Evolutionary conservation across 139 green algal genomes (phyloP).

Genomic region (Astrephomene gubernaculifera): DNA sequence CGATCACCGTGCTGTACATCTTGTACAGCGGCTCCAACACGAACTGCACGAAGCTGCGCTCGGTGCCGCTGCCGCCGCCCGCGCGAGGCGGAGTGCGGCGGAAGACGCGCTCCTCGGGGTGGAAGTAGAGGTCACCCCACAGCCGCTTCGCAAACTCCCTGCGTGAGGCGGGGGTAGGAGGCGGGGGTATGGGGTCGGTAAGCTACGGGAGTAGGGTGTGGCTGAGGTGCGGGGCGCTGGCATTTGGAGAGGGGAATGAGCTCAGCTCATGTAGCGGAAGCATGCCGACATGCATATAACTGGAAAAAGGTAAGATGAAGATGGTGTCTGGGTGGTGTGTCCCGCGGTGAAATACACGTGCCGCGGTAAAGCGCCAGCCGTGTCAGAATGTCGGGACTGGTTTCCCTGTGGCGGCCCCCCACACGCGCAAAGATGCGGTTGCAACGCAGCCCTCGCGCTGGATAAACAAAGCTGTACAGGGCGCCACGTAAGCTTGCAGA

Average conservation of each 20-base stretch:
- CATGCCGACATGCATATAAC: no score
- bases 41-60: slow-evolving; percentile 96
- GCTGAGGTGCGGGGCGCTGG: no score
- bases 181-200: no score
- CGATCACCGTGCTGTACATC: slow-evolving; percentile 75
- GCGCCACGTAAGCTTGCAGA: no score
- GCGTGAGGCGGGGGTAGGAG: neutral
- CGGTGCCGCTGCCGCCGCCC: slow-evolving; percentile 49
- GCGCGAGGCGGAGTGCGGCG: slow-evolving; percentile 68
- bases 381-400: slow-evolving; percentile 37
- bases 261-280: no score
- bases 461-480: no score
- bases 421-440: no score
- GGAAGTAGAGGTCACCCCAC: slow-evolving; percentile 97
- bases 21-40: slow-evolving; percentile 99
- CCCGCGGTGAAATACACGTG: slow-evolving; percentile 48
- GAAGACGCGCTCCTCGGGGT: slow-evolving; percentile 87
- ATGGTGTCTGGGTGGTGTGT: no score
- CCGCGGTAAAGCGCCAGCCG: neutral
- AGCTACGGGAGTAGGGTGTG: no score
- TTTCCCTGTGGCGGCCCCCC: neutral
- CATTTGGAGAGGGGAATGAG: no score
- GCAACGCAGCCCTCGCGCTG: no score
- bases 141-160: slow-evolving; percentile 81
- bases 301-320: no score